Base-by-base conservation (phyloP, 768 basidiomycete species). In the Lyophyllum atratum region DNA sequence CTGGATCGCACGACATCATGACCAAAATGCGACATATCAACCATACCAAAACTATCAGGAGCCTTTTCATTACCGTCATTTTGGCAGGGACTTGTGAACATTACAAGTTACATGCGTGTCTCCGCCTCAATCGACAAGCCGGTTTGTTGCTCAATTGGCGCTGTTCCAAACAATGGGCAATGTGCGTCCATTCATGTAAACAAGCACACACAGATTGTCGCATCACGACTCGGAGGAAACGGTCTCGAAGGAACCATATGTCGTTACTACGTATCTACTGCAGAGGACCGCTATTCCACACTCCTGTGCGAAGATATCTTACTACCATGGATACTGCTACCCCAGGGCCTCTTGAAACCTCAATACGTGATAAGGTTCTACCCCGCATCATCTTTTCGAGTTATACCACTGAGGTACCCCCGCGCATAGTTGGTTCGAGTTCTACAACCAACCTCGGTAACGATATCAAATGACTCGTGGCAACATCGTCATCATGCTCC, bases 401-500 rank as follows among this genome's bases (percentile, higher is more conserved):
- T 59, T 49, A 59, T 57, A 45, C 34, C 54, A 49, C 58, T 63
- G 55, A 61, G 55, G 45, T 48, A 51, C 64, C 54, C 50, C 62
- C 48, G 59, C 59, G 25, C 42, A 55, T 68, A 93, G 92, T 74
- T 94, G 62, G 83, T 77, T 52, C 68, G 73, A 43, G 74, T 84
- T 49, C 77, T 94, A 53, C 75, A 78, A 63, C 92, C 92, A 19
- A 71, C 80, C 52, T 76, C 79, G 64, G 76, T 94, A 66, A 77
- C 68, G 52, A 87, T 94, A 67, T 79, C 79, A 33, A 94, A 94
- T 72, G 89, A 94, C 66, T 93, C 92, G 51, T 86, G 85, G 83
- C 80, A 90, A 74, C 92, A 94, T 72, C 83, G 89, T 66, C 89
- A 93, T 75, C 92, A 94, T 74, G 80, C 81, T 54, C 79, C 92